Conservation (phyloP, 2,329 filamentous ascomycete species). For the Hypoxylon rubiginosum region DNA sequence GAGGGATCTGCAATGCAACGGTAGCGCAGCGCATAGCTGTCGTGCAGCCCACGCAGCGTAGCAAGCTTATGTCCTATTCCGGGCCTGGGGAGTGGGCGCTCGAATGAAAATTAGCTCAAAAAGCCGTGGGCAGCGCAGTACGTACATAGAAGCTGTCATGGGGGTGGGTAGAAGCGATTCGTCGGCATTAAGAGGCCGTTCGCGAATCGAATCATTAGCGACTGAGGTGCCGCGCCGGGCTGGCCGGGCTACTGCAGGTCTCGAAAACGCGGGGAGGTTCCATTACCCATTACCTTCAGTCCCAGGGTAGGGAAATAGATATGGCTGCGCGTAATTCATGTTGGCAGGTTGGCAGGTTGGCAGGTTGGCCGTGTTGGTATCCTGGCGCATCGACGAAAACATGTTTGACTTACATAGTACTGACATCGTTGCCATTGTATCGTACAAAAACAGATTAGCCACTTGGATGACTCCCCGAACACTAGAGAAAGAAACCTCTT, state of each 20-base stretch:
- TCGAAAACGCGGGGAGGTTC: conserved; percentile 19
- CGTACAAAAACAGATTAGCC: neutral
- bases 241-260: conserved; percentile 22
- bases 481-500: conserved; percentile 6
- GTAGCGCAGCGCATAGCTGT: conserved; percentile 31
- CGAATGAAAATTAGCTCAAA: conserved; percentile 41
- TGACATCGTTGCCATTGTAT: neutral
- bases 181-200: conserved; percentile 25
- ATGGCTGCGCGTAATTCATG: neutral
- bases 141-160: conserved; percentile 7
- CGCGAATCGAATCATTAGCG: conserved; percentile 14
- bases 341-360: no score
- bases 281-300: neutral
- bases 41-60: conserved; percentile 34
- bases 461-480: conserved; percentile 19
- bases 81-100: conserved; percentile 16
- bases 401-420: no score
- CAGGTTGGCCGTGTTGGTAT: neutral
- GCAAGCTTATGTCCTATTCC: conserved; percentile 26
- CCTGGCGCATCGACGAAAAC: neutral
- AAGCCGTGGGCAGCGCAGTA: conserved; percentile 11
- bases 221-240: neutral
- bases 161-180: conserved; percentile 14
- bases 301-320: conserved; percentile 7
- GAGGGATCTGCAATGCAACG: conserved; percentile 34